Base-by-base conservation (phyloP, 208 protist species). In the Phytomonas sp. region DNA sequence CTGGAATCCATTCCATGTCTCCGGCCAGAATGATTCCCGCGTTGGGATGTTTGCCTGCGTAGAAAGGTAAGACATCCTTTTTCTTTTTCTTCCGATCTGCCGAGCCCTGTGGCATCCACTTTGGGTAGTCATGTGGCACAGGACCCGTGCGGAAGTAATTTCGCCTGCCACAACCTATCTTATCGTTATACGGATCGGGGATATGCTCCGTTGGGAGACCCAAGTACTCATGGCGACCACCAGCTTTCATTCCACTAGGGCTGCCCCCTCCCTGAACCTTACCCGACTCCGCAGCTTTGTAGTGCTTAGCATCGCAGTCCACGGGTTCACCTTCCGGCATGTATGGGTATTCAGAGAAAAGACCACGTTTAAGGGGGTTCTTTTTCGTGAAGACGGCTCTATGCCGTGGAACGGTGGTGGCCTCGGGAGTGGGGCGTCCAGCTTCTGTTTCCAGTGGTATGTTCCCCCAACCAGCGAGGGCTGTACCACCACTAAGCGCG, bases 21-120 rank as follows among this genome's bases (percentile, higher is more conserved):
- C 82, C 85, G 56, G 83, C 87, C 72, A 90, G 80, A 28, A 65
- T 75, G n/a, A 80, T 70, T 9, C 31, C 34, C 20, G 60, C 60
- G 26, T 40, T 20, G 1, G 60, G 7, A 23, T 82, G 76, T 73
- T 94, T 94, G 68, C 91, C 88, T 4, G 87, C 88, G 67, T 82
- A 77, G 71, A 96, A 94, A 4, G 88, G 76, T 4, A 88, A 83
- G 71, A 87, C 81, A 15, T 66, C 72, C 66, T 83, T 76, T 60
- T 79, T 79, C 62, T 74, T 69, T 20, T 15, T 20, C 60, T 82
- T 77, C 61, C 66, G 71, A 60, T 89, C 85, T 28, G 82, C 80
- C 72, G 80, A 84, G 28, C 84, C 84, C 43, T 93, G 71, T 31
- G 91, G 91, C 86, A 96, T 94, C 88, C 91, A 96, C 60, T 78